Base-by-base conservation (phyloP, 495 filamentous ascomycete genomes). In the Penicillium pulvis region DNA sequence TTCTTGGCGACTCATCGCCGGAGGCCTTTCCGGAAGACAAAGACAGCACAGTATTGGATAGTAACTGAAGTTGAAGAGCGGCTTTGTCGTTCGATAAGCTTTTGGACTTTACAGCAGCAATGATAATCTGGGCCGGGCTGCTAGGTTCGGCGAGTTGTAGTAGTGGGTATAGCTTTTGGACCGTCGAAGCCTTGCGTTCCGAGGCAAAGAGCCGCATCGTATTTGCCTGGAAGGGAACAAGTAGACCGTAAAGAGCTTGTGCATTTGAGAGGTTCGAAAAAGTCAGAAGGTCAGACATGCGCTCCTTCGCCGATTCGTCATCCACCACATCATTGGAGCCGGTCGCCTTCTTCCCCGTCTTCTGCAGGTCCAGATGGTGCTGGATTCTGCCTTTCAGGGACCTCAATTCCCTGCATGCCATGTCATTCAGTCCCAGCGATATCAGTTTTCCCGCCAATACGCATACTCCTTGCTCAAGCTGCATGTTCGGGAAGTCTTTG, bases 381-480 rank as follows among this genome's bases (percentile, higher is more conserved):
- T 85, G 65, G 88, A 76, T 67, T 82, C 82, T 66, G 73, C 79
- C 70, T 88, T 96, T 72, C 87, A 77, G 24, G 76, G 78, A 63
- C 42, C 85, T 79, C 35, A 97, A 70, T 71, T 98, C 92, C 63
- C 88, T 91, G 55, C 87, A 73, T 6, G 93, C 94, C 55, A 88
- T 71, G 16, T 91, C 87, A 54, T 90, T 85, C 55, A 95, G 69
- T 14, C 87, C 87, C 47, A 96, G 72, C 1, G 83, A 81, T 7
- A 96, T 78, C 17, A 96, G 72, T 61, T 87, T 92, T 42, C 82
- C 84, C 24, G 89, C 76, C 42, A 98, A 76, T 8, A 88, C 85
- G 44, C 90, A 89, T 72, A 91, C 89, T 7, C 90, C 94, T 56
- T 85, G 87, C 66, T 97, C 93, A 3, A 96, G 75, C 60, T 97